phyloP scores from a whole-genome alignment of 2,329 filamentous ascomycete species.

The Pseudogymnoascus sp. region DNA sequence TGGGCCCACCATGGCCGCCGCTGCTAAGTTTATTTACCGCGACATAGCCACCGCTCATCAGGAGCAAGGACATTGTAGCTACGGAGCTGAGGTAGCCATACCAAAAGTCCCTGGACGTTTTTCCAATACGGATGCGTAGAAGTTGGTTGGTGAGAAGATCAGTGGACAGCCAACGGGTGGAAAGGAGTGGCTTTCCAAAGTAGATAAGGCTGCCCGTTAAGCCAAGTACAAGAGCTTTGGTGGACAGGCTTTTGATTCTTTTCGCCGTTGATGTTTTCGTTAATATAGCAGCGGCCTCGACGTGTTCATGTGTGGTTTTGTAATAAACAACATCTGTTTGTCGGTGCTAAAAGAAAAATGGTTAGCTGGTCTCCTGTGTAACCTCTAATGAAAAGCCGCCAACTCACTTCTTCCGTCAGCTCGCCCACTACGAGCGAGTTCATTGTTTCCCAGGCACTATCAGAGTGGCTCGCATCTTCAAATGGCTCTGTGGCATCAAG shows the following conservation, averaged over 20 bases:
- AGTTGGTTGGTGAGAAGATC: background rate
- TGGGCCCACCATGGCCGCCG: slow-evolving; percentile 34
- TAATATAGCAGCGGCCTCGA: background rate
- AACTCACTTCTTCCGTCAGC: background rate
- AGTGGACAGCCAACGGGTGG: background rate
- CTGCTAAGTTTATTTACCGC: background rate
- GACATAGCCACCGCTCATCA: background rate
- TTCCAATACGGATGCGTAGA: background rate
- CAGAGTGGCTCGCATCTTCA: background rate
- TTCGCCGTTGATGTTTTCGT: background rate
- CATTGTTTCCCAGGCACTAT: background rate
- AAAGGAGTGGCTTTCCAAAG: background rate
- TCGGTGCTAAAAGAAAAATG: background rate
- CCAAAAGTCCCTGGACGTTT: background rate
- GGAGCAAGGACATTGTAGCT: background rate
- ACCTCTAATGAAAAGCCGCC: background rate
- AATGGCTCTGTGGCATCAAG: background rate
- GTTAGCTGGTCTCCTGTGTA: background rate
- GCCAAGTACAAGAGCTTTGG: background rate
- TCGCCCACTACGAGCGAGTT: background rate
- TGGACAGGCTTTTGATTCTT: background rate
- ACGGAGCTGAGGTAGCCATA: background rate
- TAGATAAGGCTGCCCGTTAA: background rate
- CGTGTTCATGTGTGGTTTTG: background rate
- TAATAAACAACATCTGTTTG: background rate